Evolutionary conservation across 2,329 filamentous ascomycete genomes (phyloP), one percentile per base, ranked within the genome.

Genomic region (Pseudogymnoascus sp.): DNA sequence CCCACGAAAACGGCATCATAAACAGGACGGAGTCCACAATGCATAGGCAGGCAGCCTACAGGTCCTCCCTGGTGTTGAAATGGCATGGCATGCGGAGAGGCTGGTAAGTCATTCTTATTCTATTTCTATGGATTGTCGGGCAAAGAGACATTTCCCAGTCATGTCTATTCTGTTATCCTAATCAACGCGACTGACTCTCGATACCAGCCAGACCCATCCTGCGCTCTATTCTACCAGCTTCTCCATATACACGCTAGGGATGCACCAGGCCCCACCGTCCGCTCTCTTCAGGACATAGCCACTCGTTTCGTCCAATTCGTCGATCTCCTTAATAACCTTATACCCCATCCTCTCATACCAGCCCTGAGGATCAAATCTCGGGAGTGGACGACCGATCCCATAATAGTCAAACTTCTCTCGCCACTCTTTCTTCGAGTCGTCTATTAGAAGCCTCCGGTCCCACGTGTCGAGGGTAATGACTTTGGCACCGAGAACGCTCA

Each of bases 401-500:
- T 54, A 32, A 54, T 54, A 54, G 3, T 54, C n/a, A 16, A 54
- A 54, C 43, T 54, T 54, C 43, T 54, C 43, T 18, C 43, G 43
- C 64, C 65, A 66, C 25, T 64, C 34, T 22, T 57, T 43, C 38
- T 64, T 61, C n/a, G 39, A 18, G 30, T 59, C 58, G 18, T 6
- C 57, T 61, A 62, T 63, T 18, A 63, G 54, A n/a, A 38, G 32
- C 32, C 57, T 35, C 32, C 22, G 62, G 8, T 65, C 61, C 61
- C 57, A 25, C 14, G 62, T 64, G 62, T 64, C 62, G 16, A 70
- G 34, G 3, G 60, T 62, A 30, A 70, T 32, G 7, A 63, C 39
- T 47, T 61, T 68, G 8, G 67, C 67, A 34, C 57, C 61, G 37
- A 68, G 60, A 32, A 67, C 67, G 20, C 66, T 62, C 35, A 43